Evolutionary conservation across 164 flowering plant genomes (phyloP), one percentile per base, ranked within the genome.

Genomic region (Vitis cinerea): DNA sequence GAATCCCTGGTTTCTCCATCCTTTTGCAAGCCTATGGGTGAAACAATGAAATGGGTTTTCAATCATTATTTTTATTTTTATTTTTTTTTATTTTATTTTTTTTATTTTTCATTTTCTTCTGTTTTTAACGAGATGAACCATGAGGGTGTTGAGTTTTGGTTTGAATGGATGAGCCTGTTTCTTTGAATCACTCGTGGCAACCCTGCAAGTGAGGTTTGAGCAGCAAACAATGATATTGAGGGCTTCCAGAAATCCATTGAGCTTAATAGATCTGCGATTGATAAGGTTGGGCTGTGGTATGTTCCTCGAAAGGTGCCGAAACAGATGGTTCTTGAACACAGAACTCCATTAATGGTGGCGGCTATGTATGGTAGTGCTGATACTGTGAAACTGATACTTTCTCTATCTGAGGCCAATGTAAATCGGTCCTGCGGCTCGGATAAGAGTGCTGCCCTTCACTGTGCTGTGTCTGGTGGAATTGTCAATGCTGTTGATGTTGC

Each of bases 271-370:
- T 73, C 80, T 52, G 71, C 66, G 1, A 48, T 83, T 55, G 74
- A 72, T 59, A 75, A 79, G 66, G 54, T 74, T 62, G 82, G 82
- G 9, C 75, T 67, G 8, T 85, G 88, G 88, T 85, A 83, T 72
- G 82, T 72, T 2, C 83, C 82, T 15, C 72, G 75, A 48, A 79
- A 72, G 51, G 77, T 77, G 8, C 79, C 82, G 9, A 84, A 76
- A 65, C 79, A 78, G 63, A 79, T 82, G 74, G 80, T 77, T 19
- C 79, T 75, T 14, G 83, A 84, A 75, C 77, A 78, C 9, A 52
- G 83, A 55, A 86, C 89, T 9, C 87, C 87, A 15, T 63, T 84
- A 65, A 86, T 86, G 89, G 79, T 86, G 11, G 89, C 89, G 44
- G 81, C 89, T 9, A 80, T 74, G 13, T 86, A 82, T 67, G 87